Conservation (phyloP, 805 yeast species). For the Candida broadrunensis region DNA sequence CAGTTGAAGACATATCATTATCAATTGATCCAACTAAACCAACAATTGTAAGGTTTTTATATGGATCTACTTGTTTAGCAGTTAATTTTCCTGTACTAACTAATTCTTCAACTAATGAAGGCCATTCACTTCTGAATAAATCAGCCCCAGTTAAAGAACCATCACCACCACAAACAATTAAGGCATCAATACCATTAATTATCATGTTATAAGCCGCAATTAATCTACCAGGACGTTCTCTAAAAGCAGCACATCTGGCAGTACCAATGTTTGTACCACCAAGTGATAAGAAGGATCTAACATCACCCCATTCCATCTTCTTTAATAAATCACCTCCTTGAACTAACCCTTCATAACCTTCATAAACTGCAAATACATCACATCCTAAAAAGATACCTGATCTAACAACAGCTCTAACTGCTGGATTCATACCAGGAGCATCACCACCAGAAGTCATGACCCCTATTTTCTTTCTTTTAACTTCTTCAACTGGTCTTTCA, state of each 20-base stretch:
- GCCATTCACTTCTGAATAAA: constrained; percentile 75
- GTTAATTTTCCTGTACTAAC: constrained; percentile 44
- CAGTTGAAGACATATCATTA: constrained; percentile 82
- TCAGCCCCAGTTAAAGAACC: constrained; percentile 84
- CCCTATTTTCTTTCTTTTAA: constrained; percentile 50
- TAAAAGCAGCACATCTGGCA: constrained; percentile 67
- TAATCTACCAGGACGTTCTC: constrained; percentile 64
- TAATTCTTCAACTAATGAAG: constrained; percentile 61
- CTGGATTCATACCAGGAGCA: constrained; percentile 80
- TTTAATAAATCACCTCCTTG: constrained; percentile 59
- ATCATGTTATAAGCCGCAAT: constrained; percentile 64
- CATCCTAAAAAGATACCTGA: constrained; percentile 65
- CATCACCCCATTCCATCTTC: constrained; percentile 71
- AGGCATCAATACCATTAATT: constrained; percentile 70
- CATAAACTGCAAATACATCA: constrained; percentile 64
- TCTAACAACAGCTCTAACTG: constrained; percentile 69
- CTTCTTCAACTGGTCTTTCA: constrained; percentile 3
- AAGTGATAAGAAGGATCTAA: constrained; percentile 62
- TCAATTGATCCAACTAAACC: constrained; percentile 84
- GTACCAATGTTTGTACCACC: constrained; percentile 84
- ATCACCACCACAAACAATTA: constrained; percentile 81
- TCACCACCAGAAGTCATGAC: constrained; percentile 85
- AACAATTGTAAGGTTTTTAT: constrained; percentile 61
- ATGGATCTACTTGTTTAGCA: constrained; percentile 40
- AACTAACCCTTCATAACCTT: constrained; percentile 74